Base-by-base conservation (phyloP, 2,329 filamentous ascomycete genomes). In the Colletotrichum magnum region DNA sequence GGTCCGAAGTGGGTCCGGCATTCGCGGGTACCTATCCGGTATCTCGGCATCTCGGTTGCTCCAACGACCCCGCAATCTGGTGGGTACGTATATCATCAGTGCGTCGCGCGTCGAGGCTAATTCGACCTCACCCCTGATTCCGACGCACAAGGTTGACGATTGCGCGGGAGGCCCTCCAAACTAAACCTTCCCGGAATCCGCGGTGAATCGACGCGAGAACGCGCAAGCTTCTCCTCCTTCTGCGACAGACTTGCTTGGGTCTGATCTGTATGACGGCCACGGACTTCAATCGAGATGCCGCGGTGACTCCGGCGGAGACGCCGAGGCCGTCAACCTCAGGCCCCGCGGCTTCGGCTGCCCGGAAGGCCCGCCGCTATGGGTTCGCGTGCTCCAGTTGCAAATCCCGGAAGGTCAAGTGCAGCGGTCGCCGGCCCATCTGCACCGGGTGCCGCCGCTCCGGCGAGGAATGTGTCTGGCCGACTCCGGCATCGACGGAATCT, bases 371-470 rank as follows among this genome's bases (percentile, higher is more conserved):
- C 43, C 61, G 61, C 9, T 71, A 69, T 5, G 68, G 68, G 18
- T 71, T 71, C 24, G 68, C 68, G 1, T 71, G 68, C 47, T 28
- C 47, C 47, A 36, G 41, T 26, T 71, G 68, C 65, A 71, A 71
- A 45, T 39, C 53, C 24, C 68, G 68, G 4, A 71, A 71, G 32
- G 64, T 71, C 43, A 71, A 71, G 36, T 71, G 68, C 54, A 68
- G 56, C 50, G 68, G 68, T 3, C 53, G 61, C 5, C 68, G 62
- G 39, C 68, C 64, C 18, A 28, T 68, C 16, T 71, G 69, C 12
- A 39, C 56, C 1, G 58, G 69, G 10, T 71, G 69, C 47, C 60
- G 60, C 6, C 61, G 69, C 10, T 69, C 66, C 2, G 57, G 66
- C 9, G 52, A 69, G 24, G 18, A 56, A 3, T 71, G 69, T 21